Conservation (phyloP, 2,329 filamentous ascomycete genomes). For the Beauveria asiatica region DNA sequence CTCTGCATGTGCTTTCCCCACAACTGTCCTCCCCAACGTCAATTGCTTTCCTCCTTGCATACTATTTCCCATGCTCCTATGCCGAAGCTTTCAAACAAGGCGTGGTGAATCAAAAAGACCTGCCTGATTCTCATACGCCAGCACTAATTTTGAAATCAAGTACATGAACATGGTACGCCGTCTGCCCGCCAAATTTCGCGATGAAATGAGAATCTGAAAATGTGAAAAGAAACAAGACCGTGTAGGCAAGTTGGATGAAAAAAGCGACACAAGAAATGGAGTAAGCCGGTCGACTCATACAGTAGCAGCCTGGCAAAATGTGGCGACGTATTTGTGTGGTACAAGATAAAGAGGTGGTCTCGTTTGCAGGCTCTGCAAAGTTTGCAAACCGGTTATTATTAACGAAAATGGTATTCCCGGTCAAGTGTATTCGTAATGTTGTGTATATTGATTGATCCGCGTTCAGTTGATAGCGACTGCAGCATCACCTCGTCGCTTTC, state of each 20-base stretch:
- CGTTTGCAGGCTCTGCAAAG: background rate
- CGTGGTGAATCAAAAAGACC: conserved; percentile 24
- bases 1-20: conserved; percentile 1
- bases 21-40: background rate
- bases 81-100: conserved; percentile 11
- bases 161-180: conserved; percentile 10
- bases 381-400: background rate
- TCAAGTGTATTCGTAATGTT: conserved; percentile 1
- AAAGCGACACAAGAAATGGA: conserved; percentile 1
- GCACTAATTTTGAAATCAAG: conserved; percentile 11
- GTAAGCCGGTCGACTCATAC: background rate
- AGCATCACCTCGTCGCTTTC: background rate
- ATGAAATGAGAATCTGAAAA: conserved; percentile 3
- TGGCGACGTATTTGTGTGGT: background rate
- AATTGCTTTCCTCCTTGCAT: background rate
- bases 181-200: conserved; percentile 12
- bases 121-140: conserved; percentile 22
- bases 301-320: background rate
- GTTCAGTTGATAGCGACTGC: background rate
- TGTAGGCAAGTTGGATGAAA: background rate
- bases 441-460: background rate
- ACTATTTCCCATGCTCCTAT: background rate
- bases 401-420: conserved; percentile 1
- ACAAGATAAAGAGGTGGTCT: conserved; percentile 7
- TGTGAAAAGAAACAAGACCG: conserved; percentile 1